Percentiles rank a stretch among this genome's conserved stretches.
Conservation (phyloP, 1,139 yeast genomes). For the Geotrichum candidum region DNA sequence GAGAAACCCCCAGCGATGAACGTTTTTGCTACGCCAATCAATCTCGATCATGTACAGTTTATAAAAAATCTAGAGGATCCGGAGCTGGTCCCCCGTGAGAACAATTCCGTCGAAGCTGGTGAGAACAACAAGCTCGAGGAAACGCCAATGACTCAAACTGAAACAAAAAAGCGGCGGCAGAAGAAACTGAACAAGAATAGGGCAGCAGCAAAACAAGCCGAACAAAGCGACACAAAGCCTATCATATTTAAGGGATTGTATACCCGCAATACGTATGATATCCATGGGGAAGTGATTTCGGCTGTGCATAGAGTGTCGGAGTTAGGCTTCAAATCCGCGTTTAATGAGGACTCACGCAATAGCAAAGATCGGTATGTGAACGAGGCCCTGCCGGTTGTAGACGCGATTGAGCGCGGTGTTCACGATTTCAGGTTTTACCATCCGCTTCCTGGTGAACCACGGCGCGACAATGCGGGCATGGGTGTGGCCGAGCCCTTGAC, state of each 20-base stretch:
- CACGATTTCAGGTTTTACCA: not conserved
- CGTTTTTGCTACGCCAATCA: not conserved
- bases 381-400: not conserved
- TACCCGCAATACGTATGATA: not conserved
- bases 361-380: not conserved
- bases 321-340: not conserved
- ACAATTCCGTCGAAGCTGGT: not conserved
- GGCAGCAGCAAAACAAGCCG: not conserved
- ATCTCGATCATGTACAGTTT: not conserved
- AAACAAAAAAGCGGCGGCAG: not conserved
- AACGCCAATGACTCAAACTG: not conserved
- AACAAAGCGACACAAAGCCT: not conserved
- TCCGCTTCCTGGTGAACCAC: not conserved
- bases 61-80: not conserved
- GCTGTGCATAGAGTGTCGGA: not conserved
- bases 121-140: not conserved
- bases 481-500: conserved; percentile 3
- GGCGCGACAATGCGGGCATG: not conserved
- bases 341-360: not conserved
- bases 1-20: no score
- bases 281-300: not conserved
- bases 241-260: not conserved
- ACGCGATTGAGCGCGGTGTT: conserved; percentile 3
- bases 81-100: not conserved
- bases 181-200: not conserved